Percentiles rank a stretch among this genome's conserved stretches.
phyloP scores from a whole-genome alignment of 2,329 filamentous ascomycete genomes.

The Pezicula radicicola region DNA sequence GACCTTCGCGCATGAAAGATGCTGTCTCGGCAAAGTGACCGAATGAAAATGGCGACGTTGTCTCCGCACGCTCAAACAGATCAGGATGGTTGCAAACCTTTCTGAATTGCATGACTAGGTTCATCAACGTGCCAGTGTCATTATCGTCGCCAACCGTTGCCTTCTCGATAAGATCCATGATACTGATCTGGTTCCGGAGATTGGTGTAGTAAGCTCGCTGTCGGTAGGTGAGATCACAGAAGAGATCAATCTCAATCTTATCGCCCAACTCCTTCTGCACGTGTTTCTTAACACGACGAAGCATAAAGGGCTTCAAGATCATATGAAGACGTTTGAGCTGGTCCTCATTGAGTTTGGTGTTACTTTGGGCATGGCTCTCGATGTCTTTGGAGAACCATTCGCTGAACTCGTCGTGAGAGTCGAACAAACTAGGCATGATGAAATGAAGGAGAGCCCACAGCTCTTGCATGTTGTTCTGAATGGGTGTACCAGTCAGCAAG shows the following conservation, averaged over 20 bases:
- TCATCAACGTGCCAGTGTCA: constrained; percentile 96
- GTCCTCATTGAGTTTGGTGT: constrained; percentile 98
- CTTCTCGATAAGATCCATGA: constrained; percentile 98
- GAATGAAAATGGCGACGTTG: constrained; percentile 78
- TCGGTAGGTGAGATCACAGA: constrained; percentile 94
- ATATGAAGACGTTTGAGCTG: constrained; percentile 96
- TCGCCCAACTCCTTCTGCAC: constrained; percentile 98
- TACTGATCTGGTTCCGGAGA: constrained; percentile 93
- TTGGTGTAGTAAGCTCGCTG: constrained; percentile 92
- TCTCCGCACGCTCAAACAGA: constrained; percentile 92
- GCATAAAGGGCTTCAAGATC: constrained; percentile 99
- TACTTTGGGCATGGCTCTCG: constrained; percentile 96
- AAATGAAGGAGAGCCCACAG: constrained; percentile 97
- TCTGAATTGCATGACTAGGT: constrained; percentile 98
- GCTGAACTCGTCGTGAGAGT: constrained; percentile 88
- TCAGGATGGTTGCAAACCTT: constrained; percentile 99
- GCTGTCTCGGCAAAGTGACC: constrained; percentile 92
- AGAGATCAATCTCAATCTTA: constrained; percentile 96
- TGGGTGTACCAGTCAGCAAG: constrained; percentile 91
- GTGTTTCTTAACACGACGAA: constrained; percentile 98
- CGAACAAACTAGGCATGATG: constrained; percentile 99
- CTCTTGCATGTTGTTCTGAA: constrained; percentile 99
- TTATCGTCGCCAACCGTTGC: constrained; percentile 90
- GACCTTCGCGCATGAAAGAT: constrained; percentile 88
- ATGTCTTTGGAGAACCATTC: constrained; percentile 97